Evolutionary conservation across 2,329 filamentous ascomycete genomes (phyloP).

Genomic region (Hirsutella minnesotensis): DNA sequence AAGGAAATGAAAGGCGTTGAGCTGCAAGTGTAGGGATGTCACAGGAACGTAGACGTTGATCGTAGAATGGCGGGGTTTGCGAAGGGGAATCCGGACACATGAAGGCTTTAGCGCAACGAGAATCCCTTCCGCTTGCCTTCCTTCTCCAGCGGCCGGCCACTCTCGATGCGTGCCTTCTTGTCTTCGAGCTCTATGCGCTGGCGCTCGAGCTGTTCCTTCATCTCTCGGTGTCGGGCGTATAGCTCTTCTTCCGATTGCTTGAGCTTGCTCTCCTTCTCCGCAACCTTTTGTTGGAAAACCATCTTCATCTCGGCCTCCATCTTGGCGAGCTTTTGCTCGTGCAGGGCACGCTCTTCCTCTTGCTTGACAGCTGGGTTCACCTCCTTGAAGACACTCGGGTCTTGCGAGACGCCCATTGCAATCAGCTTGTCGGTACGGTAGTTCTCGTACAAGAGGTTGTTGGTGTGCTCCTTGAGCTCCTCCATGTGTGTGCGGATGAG

Average conservation of each 20-base stretch:
- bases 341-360: conserved; percentile 92
- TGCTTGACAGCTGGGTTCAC: conserved; percentile 99
- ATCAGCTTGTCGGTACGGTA: conserved; percentile 99
- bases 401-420: conserved; percentile 95
- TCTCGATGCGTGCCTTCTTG: conserved; percentile 94
- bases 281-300: conserved; percentile 99
- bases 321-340: conserved; percentile 99
- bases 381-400: conserved; percentile 99
- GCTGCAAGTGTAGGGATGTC: conserved; percentile 48
- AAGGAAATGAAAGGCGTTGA: conserved; percentile 40
- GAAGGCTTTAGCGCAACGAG: conserved; percentile 70
- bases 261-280: conserved; percentile 98
- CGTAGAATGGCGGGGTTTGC: conserved; percentile 24
- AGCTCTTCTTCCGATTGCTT: conserved; percentile 99
- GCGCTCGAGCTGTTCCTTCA: conserved; percentile 98
- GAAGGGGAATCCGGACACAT: conserved; percentile 7
- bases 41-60: conserved; percentile 46
- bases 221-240: conserved; percentile 94
- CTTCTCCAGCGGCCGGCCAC: conserved; percentile 89
- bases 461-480: conserved; percentile 99
- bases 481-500: conserved; percentile 99
- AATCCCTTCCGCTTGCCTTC: conserved; percentile 99
- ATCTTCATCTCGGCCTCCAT: conserved; percentile 99
- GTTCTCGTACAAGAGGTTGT: conserved; percentile 98
- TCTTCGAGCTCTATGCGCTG: conserved; percentile 93